These are phyloP conservation scores for Leccinum obscurum DNA, from an alignment of 768 basidiomycete species.

Conservation along the genomic window DNA sequence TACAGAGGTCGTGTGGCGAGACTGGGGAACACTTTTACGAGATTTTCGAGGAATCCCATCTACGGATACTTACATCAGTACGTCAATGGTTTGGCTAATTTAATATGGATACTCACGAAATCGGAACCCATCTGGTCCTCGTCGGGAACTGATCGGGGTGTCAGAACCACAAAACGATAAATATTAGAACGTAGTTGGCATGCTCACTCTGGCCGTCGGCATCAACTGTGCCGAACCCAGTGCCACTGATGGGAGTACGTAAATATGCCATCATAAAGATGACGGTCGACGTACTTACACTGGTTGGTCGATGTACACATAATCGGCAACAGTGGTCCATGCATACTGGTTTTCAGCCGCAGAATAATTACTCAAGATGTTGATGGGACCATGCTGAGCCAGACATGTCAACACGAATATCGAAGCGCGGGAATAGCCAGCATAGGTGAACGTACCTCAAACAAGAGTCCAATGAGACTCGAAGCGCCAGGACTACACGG, in stretches of 20 bases:
- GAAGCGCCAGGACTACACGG: slow-evolving; percentile 60
- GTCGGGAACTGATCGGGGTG: slow-evolving; percentile 41
- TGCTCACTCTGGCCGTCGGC: slow-evolving; percentile 52
- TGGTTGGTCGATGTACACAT: slow-evolving; percentile 74
- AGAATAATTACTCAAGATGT: slow-evolving; percentile 50
- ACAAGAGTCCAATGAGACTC: slow-evolving; percentile 59
- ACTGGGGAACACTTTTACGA: slow-evolving; percentile 72
- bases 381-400: slow-evolving; percentile 65
- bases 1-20: slow-evolving; percentile 64
- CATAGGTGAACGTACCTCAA: slow-evolving; percentile 46
- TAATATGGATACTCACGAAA: slow-evolving; percentile 35
- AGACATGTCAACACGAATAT: background rate
- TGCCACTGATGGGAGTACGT: slow-evolving; percentile 42
- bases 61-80: slow-evolving; percentile 24
- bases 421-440: too few species aligned
- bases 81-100: background rate
- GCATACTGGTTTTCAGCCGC: slow-evolving; percentile 49
- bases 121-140: slow-evolving; percentile 62
- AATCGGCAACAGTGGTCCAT: slow-evolving; percentile 54
- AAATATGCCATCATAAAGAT: background rate
- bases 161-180: background rate
- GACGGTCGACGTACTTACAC: slow-evolving; percentile 35
- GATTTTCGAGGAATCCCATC: slow-evolving; percentile 70
- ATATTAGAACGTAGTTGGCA: background rate
- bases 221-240: slow-evolving; percentile 64